Evolutionary conservation across 2,329 filamentous ascomycete genomes (phyloP).

Genomic region (Fusarium denticulatum): DNA sequence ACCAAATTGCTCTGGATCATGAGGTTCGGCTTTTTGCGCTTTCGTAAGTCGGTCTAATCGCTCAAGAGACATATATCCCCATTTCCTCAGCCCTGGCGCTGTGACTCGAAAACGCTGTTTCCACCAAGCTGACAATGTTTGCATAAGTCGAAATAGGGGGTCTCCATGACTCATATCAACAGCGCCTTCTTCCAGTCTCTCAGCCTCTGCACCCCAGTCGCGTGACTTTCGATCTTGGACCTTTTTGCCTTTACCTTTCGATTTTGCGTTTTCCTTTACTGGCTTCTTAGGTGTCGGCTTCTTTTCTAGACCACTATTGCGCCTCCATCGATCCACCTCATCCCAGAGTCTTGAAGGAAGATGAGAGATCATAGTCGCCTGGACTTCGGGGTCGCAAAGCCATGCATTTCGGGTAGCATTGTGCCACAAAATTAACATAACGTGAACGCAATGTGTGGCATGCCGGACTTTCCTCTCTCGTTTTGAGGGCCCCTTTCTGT

Average conservation of each 20-base stretch:
- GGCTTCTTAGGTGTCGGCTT: slow-evolving; percentile 44
- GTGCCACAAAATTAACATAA: slow-evolving; percentile 87
- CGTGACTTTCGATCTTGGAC: slow-evolving; percentile 47
- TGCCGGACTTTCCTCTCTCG: slow-evolving; percentile 81
- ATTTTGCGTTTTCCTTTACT: slow-evolving; percentile 45
- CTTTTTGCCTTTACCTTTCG: slow-evolving; percentile 53
- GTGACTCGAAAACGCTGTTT: slow-evolving; percentile 82
- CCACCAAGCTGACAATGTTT: slow-evolving; percentile 85
- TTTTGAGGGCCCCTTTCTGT: slow-evolving; percentile 87
- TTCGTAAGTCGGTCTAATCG: slow-evolving; percentile 78
- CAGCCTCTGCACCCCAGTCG: slow-evolving; percentile 79
- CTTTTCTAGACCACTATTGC: slow-evolving; percentile 71
- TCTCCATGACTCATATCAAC: slow-evolving; percentile 86
- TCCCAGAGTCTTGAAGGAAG: slow-evolving; percentile 74
- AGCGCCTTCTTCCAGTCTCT: slow-evolving; percentile 73
- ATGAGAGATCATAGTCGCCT: slow-evolving; percentile 79
- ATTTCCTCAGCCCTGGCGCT: slow-evolving; percentile 84
- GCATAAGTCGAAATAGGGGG: slow-evolving; percentile 80
- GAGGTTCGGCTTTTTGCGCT: slow-evolving; percentile 70
- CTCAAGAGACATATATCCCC: slow-evolving; percentile 84
- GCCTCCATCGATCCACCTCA: slow-evolving; percentile 78
- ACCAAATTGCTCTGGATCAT: slow-evolving; percentile 74
- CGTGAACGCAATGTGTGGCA: slow-evolving; percentile 87
- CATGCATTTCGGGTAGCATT: slow-evolving; percentile 88
- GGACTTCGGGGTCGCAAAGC: slow-evolving; percentile 79